These are phyloP conservation scores for Sordariomycetes sp. DNA, from an alignment of 2,329 filamentous ascomycete genomes.

Conservation along the genomic window DNA sequence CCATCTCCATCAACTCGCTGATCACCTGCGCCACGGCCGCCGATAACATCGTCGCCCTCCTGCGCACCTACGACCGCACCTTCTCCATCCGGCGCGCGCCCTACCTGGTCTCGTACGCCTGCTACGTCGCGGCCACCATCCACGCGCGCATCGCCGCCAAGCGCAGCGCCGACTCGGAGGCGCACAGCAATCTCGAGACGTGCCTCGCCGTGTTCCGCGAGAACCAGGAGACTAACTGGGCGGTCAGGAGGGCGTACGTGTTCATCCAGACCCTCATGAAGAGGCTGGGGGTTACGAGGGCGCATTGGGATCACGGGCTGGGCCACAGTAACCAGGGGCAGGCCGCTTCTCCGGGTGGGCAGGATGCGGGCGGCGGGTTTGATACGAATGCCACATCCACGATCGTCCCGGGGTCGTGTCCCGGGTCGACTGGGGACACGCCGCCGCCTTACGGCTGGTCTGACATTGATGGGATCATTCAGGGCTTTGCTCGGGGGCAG, in stretches of 20 bases:
- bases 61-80: constrained; percentile 29
- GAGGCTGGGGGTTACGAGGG: constrained; percentile 19
- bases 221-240: constrained; percentile 39
- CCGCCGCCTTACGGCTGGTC: constrained; percentile 13
- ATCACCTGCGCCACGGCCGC: constrained; percentile 34
- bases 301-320: not conserved
- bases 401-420: not conserved
- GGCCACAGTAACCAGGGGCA: not conserved
- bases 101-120: constrained; percentile 44
- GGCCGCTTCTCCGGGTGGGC: not conserved
- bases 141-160: constrained; percentile 38
- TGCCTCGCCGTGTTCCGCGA: constrained; percentile 35
- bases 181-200: constrained; percentile 26
- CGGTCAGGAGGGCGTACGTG: constrained; percentile 30
- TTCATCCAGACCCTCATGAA: constrained; percentile 35
- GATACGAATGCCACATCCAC: not conserved
- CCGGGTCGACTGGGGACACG: not conserved
- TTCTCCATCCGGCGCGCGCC: constrained; percentile 36
- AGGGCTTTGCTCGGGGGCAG: constrained; percentile 18
- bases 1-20: constrained; percentile 30
- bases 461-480: constrained; percentile 24
- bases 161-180: constrained; percentile 24
- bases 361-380: not conserved
- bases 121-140: constrained; percentile 42
- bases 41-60: constrained; percentile 27